A percentile compares a stretch with the other conserved stretches of the same genome.
These are phyloP conservation scores for Neonectria coccinea DNA, from an alignment of 2,329 filamentous ascomycete genomes.

Conservation along the genomic window DNA sequence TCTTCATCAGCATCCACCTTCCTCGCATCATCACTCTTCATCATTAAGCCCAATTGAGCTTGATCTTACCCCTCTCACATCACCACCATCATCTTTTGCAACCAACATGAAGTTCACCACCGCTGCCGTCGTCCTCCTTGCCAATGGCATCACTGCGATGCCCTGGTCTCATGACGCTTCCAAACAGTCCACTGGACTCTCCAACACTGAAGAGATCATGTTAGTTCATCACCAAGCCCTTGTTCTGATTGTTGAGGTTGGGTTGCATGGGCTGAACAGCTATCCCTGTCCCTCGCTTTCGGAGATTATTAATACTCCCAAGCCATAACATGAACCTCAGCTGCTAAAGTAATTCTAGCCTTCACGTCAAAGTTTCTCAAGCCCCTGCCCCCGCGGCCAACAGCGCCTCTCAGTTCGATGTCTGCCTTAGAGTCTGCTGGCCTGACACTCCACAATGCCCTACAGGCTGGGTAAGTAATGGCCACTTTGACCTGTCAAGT, in stretches of 20 bases:
- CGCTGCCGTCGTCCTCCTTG: slow-evolving; percentile 14
- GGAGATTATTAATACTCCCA: not conserved
- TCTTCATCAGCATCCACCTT: not conserved
- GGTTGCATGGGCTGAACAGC: no score
- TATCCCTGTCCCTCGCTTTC: not conserved
- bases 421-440: slow-evolving; percentile 25
- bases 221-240: not conserved
- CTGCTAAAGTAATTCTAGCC: not conserved
- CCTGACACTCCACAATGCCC: slow-evolving; percentile 12
- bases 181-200: not conserved
- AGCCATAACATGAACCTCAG: not conserved
- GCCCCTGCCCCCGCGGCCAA: not conserved
- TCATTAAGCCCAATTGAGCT: not conserved
- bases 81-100: not conserved
- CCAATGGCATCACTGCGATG: slow-evolving; percentile 31
- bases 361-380: slow-evolving; percentile 33
- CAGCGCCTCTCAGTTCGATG: not conserved
- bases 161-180: slow-evolving; percentile 25
- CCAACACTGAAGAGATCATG: slow-evolving; percentile 34
- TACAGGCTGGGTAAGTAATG: slow-evolving; percentile 20
- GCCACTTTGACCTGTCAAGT: rapidly evolving
- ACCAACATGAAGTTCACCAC: slow-evolving; percentile 33
- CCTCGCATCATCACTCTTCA: not conserved
- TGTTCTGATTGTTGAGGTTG: not conserved
- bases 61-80: not conserved